phyloP scores from a whole-genome alignment of 306 rosid species.

The Alnus rubra region DNA sequence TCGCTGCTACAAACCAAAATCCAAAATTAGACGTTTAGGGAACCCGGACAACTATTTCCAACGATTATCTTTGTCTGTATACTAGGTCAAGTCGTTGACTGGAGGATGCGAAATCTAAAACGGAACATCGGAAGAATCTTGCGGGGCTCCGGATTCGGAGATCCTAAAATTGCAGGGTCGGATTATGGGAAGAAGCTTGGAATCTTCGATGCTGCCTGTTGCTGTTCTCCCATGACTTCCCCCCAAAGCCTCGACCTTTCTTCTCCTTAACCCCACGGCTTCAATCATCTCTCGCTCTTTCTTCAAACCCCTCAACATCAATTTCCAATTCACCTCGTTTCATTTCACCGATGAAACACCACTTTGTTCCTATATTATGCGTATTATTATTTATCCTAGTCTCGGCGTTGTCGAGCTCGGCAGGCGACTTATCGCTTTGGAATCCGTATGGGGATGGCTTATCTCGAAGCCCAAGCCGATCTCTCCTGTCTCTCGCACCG shows the following conservation, averaged over 20 bases:
- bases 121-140: no score
- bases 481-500: constrained; percentile 54
- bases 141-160: background rate
- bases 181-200: constrained; percentile 27
- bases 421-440: constrained; percentile 18
- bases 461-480: constrained; percentile 40
- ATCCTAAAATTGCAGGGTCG: constrained; percentile 29
- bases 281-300: background rate
- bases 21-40: no score
- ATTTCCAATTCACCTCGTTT: background rate
- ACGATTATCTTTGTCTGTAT: no score
- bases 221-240: constrained; percentile 5
- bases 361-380: background rate
- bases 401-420: background rate
- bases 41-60: no score
- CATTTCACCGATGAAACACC: constrained; percentile 32
- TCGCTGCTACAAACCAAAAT: no score
- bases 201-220: constrained; percentile 29
- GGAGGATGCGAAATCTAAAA: no score
- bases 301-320: background rate
- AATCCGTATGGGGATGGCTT: constrained; percentile 7
- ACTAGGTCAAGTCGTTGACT: no score
- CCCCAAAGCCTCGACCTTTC: background rate
- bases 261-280: background rate
- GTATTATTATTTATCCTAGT: constrained; percentile 6